A percentile compares a stretch with the other conserved stretches of the same genome.
Conservation (phyloP, 2,329 filamentous ascomycete species). For the Lasiodiplodia citricola region DNA sequence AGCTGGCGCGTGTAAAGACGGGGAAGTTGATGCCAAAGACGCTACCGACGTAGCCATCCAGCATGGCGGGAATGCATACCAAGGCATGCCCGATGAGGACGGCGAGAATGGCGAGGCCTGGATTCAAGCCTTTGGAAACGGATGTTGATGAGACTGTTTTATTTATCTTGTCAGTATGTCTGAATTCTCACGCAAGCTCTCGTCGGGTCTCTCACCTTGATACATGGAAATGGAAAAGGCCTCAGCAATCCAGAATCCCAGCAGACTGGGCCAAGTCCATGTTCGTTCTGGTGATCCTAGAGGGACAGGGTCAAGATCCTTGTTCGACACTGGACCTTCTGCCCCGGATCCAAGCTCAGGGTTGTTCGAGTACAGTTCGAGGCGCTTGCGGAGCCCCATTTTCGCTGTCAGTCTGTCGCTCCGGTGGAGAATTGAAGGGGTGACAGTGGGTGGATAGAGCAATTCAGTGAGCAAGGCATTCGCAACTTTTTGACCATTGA, state of each 20-base stretch:
- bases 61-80: constrained; percentile 30
- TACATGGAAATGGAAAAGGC: constrained; percentile 32
- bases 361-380: constrained; percentile 26
- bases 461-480: not conserved
- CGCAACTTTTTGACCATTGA: not conserved
- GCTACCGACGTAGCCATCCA: constrained; percentile 18
- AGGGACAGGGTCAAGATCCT: constrained; percentile 29
- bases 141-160: constrained; percentile 29
- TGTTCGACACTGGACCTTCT: constrained; percentile 26
- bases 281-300: constrained; percentile 29
- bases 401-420: not conserved
- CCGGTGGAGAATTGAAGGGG: not conserved
- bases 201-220: constrained; percentile 20
- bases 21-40: constrained; percentile 29
- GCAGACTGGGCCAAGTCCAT: constrained; percentile 32
- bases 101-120: constrained; percentile 31
- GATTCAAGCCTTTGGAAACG: constrained; percentile 32
- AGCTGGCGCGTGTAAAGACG: constrained; percentile 33
- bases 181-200: not conserved
- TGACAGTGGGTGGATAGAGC: not conserved
- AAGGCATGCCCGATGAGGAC: constrained; percentile 31
- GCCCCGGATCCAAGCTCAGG: constrained; percentile 7
- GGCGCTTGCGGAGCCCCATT: constrained; percentile 29
- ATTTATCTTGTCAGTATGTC: not conserved
- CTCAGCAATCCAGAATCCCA: constrained; percentile 33